These are phyloP conservation scores for Penicillium brasilianum DNA, from an alignment of 2,329 filamentous ascomycete species.

Conservation along the genomic window DNA sequence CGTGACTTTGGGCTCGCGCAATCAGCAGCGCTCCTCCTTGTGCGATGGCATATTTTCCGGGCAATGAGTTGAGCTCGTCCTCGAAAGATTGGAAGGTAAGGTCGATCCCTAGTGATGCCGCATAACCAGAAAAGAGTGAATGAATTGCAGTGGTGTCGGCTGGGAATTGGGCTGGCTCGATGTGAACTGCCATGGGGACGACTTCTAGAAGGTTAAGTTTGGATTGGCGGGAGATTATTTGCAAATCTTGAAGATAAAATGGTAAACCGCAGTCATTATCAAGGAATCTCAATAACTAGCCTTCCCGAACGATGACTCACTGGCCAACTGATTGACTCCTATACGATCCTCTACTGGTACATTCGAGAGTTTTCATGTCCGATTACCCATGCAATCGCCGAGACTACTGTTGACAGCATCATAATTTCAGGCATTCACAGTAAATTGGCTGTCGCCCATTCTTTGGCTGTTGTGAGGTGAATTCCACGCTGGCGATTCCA, in stretches of 20 bases:
- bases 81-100: slow-evolving; percentile 63
- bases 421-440: neutral
- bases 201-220: neutral
- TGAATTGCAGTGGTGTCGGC: slow-evolving; percentile 50
- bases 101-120: slow-evolving; percentile 56
- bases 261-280: neutral
- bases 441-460: neutral
- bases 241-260: neutral
- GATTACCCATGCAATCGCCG: no score
- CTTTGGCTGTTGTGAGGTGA: neutral
- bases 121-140: slow-evolving; percentile 51
- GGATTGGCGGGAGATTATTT: no score
- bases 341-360: neutral
- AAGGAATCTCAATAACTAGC: neutral
- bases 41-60: slow-evolving; percentile 58
- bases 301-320: neutral
- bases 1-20: slow-evolving; percentile 36
- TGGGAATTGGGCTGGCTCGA: slow-evolving; percentile 47
- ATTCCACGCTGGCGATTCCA: neutral
- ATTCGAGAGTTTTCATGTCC: no score
- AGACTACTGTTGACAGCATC: neutral
- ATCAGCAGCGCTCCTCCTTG: slow-evolving; percentile 57
- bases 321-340: no score
- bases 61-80: slow-evolving; percentile 57
- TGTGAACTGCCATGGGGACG: slow-evolving; percentile 28